Conservation (phyloP, 306 rosid species). For the Cucurbita argyrosperma region DNA sequence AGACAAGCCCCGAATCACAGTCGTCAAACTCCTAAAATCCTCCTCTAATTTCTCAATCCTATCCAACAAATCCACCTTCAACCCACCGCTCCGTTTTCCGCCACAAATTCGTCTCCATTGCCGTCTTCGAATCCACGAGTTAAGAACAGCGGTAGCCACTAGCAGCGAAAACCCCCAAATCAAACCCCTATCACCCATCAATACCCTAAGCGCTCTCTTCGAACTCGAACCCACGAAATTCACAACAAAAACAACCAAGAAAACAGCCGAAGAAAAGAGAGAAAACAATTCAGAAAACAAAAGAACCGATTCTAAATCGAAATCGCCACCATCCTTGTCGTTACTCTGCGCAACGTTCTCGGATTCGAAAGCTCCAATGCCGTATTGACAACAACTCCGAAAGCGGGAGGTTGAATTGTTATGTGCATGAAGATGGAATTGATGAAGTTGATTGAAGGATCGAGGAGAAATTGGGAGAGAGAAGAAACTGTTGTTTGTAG, state of each 20-base stretch:
- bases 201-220: conserved; percentile 24
- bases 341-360: background rate
- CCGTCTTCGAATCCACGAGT: conserved; percentile 58
- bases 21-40: conserved; percentile 45
- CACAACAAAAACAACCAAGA: conserved; percentile 22
- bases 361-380: conserved; percentile 19
- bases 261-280: conserved; percentile 37
- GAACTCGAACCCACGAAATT: conserved; percentile 15
- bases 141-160: conserved; percentile 35
- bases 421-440: background rate
- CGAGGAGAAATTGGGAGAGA: background rate
- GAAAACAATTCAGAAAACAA: conserved; percentile 39
- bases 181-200: conserved; percentile 19
- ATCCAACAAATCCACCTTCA: conserved; percentile 54
- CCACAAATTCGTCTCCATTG: conserved; percentile 44
- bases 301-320: conserved; percentile 40
- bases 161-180: conserved; percentile 27
- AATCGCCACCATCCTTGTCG: background rate
- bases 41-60: conserved; percentile 73
- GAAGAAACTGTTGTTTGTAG: background rate
- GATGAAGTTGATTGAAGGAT: background rate
- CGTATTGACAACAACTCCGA: background rate
- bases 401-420: background rate
- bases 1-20: conserved; percentile 46
- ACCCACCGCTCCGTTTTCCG: conserved; percentile 22